Evolutionary conservation across 495 filamentous ascomycete genomes (phyloP), one percentile per base, ranked within the genome.

Genomic region (Aspergillus bridgeri): DNA sequence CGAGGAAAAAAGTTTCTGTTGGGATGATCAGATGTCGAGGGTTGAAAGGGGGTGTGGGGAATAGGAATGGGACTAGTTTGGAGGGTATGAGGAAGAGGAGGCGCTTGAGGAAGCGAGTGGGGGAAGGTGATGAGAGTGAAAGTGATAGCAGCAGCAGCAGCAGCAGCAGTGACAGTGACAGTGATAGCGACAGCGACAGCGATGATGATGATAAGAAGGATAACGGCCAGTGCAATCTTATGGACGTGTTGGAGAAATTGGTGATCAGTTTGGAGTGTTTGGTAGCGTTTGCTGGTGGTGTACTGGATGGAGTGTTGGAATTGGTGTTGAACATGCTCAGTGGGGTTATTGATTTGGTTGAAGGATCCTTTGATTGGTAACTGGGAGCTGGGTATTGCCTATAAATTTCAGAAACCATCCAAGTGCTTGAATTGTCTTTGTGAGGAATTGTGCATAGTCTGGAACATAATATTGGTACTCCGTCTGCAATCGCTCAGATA

Each of bases 261-360:
- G 15, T 57, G 33, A 48, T 44, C 44, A 19, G 48, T 13, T 5
- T 57, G 11, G 55, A 57, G 33, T 57, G 47, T 29, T 18, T 57
- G 17, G 25, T 57, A 33, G 50, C 48, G 47, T 38, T 57, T 45
- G 20, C 42, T 1, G 50, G 22, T 5, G 15, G 25, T 0, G 21
- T 57, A 21, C 13, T 57, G 17, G 48, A 18, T 29, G 47, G 55
- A 15, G 55, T 51, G 38, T 7, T 57, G 20, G 55, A 51, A 13
- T 33, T 51, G 33, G 46, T 51, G 21, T 15, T 29, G 5, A 50
- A 44, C 42, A 18, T 51, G 48, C 23, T 57, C 21, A 27, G 42
- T 27, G 48, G 55, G 4, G 22, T 57, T 11, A 9, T 51, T 18
- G 3, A 57, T 4, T 19, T 57, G 21, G 19, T 49, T 51, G 47